Base-by-base conservation (phyloP, 805 yeast genomes). In the Metschnikowia matae region DNA sequence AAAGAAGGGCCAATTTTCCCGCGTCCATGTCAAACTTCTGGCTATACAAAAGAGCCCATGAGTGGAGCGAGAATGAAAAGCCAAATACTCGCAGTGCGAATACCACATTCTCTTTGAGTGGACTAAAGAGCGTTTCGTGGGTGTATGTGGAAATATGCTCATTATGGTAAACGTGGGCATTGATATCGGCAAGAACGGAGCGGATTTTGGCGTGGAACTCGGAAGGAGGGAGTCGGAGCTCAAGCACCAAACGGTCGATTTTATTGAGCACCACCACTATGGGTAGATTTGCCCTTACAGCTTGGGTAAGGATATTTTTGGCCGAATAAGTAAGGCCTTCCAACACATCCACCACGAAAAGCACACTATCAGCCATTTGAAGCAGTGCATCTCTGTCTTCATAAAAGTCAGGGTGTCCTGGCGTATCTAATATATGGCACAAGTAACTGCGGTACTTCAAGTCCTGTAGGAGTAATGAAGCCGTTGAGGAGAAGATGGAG, bases 381-480 rank as follows among this genome's bases (percentile, higher is more conserved):
- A 83, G 64, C 0, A 87, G 78, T 0, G 80, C 75, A 0, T 81
- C 75, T 3, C 81, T 68, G 57, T 94, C 97, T 62, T 89, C 97
- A 29, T 74, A 68, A 61, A 94, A 94, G 61, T 89, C 84, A 0
- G 80, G 78, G 66, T 94, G 98, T 0, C 99, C 99, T 0, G 99
- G 99, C 0, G 96, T 74, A 60, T 95, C 99, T 0, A 89, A 56
- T 0, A 91, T 54, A 60, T 86, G 88, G 18, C 84, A 59, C 0
- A 81, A 79, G 15, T 70, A 66, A 0, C 96, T 84, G 53, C 78
- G 80, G 13, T 64, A 67, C 14, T 67, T 67, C 29, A 80, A 54
- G 60, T 81, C 81, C 0, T 78, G 79, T 14, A 85, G 64, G 6
- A 91, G 63, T 8, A 88, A 57, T 0, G 92, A 71, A 55, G 86